Evolutionary conservation across 768 basidiomycete species (phyloP).

Genomic region (Macrocybe gigantea): DNA sequence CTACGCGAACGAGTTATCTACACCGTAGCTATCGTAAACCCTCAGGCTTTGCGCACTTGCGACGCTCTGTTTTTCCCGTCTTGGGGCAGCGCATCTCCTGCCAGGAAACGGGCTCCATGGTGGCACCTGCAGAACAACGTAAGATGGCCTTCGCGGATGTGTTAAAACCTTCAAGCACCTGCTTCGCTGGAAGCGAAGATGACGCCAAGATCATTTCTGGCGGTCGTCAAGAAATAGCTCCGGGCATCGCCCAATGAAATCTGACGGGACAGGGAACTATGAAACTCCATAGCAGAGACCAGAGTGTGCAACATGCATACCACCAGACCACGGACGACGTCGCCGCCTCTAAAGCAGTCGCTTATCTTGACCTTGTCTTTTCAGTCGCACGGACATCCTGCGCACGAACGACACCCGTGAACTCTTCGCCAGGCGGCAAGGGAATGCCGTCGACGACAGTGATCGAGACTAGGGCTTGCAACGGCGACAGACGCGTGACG

Average conservation of each 20-base stretch:
- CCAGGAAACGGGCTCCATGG: slow-evolving; percentile 86
- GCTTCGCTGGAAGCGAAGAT: slow-evolving; percentile 88
- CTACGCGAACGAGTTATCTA: slow-evolving; percentile 16
- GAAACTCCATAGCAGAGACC: neutral
- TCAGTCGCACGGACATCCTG: slow-evolving; percentile 91
- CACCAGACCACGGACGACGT: slow-evolving; percentile 82
- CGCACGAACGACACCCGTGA: slow-evolving; percentile 78
- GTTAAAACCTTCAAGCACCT: slow-evolving; percentile 36
- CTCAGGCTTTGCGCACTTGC: slow-evolving; percentile 86
- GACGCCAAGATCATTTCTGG: slow-evolving; percentile 85
- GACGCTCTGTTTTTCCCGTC: slow-evolving; percentile 72
- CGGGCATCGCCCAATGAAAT: slow-evolving; percentile 89
- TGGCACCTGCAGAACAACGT: slow-evolving; percentile 45
- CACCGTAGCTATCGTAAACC: slow-evolving; percentile 21
- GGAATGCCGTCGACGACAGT: slow-evolving; percentile 84
- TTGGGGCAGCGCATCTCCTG: slow-evolving; percentile 86
- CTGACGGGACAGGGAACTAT: slow-evolving; percentile 28
- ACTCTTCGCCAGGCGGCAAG: slow-evolving; percentile 80
- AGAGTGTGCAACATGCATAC: slow-evolving; percentile 27
- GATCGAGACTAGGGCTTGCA: slow-evolving; percentile 80
- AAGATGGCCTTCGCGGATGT: neutral
- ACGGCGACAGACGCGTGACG: slow-evolving; percentile 76
- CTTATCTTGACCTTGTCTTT: slow-evolving; percentile 83
- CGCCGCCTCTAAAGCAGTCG: slow-evolving; percentile 89
- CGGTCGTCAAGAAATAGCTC: slow-evolving; percentile 90